A percentile compares a stretch with the other conserved stretches of the same genome.
Conservation (phyloP, 768 basidiomycete species). For the Trametes cingulata region DNA sequence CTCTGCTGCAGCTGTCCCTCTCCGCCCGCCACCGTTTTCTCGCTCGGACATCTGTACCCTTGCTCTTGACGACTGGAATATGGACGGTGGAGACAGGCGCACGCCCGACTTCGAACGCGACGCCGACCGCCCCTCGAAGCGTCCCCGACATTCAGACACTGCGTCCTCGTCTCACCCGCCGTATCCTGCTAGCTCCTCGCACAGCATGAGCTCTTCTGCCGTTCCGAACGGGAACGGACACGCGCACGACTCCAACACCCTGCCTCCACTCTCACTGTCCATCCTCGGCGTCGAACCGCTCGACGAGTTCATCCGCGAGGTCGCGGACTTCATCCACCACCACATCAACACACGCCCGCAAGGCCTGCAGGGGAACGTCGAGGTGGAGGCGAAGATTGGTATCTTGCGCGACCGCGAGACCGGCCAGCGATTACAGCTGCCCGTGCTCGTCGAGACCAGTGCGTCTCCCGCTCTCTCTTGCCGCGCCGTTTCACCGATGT, state of each 20-base stretch:
- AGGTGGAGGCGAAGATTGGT: constrained; percentile 92
- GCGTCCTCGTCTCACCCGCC: constrained; percentile 20
- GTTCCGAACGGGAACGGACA: not conserved
- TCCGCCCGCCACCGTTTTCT: not conserved
- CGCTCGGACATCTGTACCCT: not conserved
- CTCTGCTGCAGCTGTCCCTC: not conserved
- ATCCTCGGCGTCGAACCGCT: constrained; percentile 89
- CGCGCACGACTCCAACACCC: constrained; percentile 10
- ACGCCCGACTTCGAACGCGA: constrained; percentile 33
- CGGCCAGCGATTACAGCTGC: constrained; percentile 62
- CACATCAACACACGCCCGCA: constrained; percentile 57
- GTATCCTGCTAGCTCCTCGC: constrained; percentile 11
- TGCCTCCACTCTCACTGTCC: constrained; percentile 72
- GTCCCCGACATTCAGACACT: constrained; percentile 37
- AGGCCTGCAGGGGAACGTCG: constrained; percentile 58
- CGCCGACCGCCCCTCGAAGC: constrained; percentile 37
- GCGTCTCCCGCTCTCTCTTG: constrained; percentile 33
- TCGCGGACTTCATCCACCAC: constrained; percentile 86
- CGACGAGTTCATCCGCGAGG: constrained; percentile 90
- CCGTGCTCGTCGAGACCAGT: constrained; percentile 86
- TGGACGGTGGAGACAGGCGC: constrained; percentile 28
- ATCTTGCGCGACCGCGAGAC: constrained; percentile 58
- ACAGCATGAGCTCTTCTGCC: not conserved
- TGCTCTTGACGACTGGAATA: not conserved
- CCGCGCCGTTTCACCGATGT: not conserved